phyloP scores from a whole-genome alignment of 176 grass and related monocot species.

The Carex scoparia region DNA sequence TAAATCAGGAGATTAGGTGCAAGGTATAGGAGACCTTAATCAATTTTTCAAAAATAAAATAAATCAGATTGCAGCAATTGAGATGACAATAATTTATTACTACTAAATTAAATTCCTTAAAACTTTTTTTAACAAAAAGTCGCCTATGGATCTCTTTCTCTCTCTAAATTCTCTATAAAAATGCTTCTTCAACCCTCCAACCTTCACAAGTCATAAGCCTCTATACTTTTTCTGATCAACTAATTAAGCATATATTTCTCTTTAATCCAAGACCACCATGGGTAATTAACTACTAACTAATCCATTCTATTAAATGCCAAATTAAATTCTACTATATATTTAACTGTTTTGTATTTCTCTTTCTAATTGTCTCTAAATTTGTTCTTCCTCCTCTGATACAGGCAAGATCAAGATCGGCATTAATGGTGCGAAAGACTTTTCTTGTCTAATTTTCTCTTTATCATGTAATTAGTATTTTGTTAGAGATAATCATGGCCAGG shows the following conservation, averaged over 20 bases:
- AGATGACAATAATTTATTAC: no score
- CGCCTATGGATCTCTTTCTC: background rate
- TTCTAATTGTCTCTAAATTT: background rate
- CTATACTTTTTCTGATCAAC: background rate
- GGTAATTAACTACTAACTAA: slow-evolving; percentile 31
- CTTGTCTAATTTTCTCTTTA: no score
- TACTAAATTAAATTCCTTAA: no score
- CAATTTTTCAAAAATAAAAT: no score
- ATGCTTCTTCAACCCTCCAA: background rate
- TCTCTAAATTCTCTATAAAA: background rate
- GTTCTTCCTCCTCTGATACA: background rate
- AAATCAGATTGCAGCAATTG: no score
- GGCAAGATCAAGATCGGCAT: slow-evolving; percentile 79
- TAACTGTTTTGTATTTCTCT: background rate
- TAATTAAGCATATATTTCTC: slow-evolving; percentile 18
- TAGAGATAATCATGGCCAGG: no score
- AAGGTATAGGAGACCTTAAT: no score
- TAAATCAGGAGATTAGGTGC: no score
- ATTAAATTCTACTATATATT: background rate
- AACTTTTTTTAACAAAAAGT: background rate
- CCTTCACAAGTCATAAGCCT: background rate
- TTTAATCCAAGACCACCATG: slow-evolving; percentile 18
- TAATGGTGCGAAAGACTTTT: slow-evolving; percentile 37
- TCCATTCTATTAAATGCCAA: background rate
- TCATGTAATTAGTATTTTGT: no score